Evolutionary conservation across 495 filamentous ascomycete species (phyloP), one percentile per base, ranked within the genome.

Genomic region (Aspergillus homomorphus): DNA sequence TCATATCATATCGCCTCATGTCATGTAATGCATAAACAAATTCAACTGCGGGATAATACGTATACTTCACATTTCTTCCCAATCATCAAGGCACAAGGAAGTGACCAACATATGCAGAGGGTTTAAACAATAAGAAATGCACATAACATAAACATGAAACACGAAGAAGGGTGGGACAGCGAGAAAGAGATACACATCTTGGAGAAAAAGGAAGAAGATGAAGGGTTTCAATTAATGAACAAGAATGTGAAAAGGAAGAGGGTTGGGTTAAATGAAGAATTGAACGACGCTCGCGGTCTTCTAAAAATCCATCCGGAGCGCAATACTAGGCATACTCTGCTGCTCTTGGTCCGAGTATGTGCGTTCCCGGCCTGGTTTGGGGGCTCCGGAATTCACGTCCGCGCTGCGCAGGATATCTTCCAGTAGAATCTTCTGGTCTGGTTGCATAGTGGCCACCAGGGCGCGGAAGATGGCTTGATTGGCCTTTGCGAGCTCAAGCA

Each of bases 281-380:
- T 7, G 43, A 57, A 41, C 52, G 20, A n/a, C n/a, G n/a, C n/a
- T n/a, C n/a, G 38, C 4, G 41, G 51, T n/a, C 21, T 45, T n/a
- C 48, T 69, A 80, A 82, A 98, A 97, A 67, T 96, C 82, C 88
- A 98, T 92, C 79, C 93, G 90, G 71, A 99, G 68, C 52, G 91
- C 91, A 81, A 99, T 99, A 59, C 76, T 96, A 15, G 94, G 95
- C 72, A 86, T 80, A 46, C 65, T 84, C 58, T 77, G 83, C 33
- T 80, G 79, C 45, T 73, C 80, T 54, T 41, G 30, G 10, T 51
- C 73, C 2, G 69, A 73, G 21, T 73, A 72, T 26, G 66, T 69
- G 60, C 67, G 70, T 21, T 71, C 75, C 26, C 59, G 70, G 54
- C 61, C 57, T 38, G 66, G 61, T 67, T 53, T 64, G 6, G 66